Base-by-base conservation (phyloP, 2,329 filamentous ascomycete genomes). In the Pseudogymnoascus pannorum region DNA sequence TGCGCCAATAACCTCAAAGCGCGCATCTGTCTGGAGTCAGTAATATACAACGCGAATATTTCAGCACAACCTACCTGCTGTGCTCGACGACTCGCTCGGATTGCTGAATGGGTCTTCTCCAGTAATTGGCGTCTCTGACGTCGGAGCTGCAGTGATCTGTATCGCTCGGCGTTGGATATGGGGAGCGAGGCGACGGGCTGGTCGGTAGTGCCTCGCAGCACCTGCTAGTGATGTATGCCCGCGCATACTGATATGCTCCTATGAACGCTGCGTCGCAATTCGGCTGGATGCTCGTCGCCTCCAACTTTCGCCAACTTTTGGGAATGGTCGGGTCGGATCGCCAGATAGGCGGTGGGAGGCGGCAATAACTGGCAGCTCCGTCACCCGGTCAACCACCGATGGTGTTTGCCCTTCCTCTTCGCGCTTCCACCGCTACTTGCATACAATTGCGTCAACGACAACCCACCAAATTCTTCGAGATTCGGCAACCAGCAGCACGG, bases 1-100 rank as follows among this genome's bases (percentile, higher is more conserved):
- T 22, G 90, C 85, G 64, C 94, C 94, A 66, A 99, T 79, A 57
- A 97, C 91, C 75, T 97, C 91, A 75, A 99, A 99, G 62, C 87
- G 87, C 60, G 94, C 94, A 82, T 97, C 94, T 97, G 68, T 58
- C 31, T 24, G 9, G 5, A 1, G n/a, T 54, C 18, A 54, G 54
- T 66, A 60, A 35, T 8, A 57, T 31, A 31, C n/a, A 24, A 54
- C 44, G 44, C 24, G 44, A 54, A 31, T 18, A 54, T 31, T 11
- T 5, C 24, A 11, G 24, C n/a, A 9, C n/a, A 54, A 29, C 44
- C n/a, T 63, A 66, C 68, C 67, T 63, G 67, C 64, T 59, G 70
- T 59, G 61, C 71, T 68, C 26, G 67, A 64, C 48, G 73, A 72
- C 14, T 73, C 70, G 64, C 77, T 70, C 51, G 77, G 73, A 65